A percentile compares a stretch with the other conserved stretches of the same genome.
These are phyloP conservation scores for Piromyces sp. DNA, from an alignment of 192 early-diverging fungal genomes.

Conservation along the genomic window DNA sequence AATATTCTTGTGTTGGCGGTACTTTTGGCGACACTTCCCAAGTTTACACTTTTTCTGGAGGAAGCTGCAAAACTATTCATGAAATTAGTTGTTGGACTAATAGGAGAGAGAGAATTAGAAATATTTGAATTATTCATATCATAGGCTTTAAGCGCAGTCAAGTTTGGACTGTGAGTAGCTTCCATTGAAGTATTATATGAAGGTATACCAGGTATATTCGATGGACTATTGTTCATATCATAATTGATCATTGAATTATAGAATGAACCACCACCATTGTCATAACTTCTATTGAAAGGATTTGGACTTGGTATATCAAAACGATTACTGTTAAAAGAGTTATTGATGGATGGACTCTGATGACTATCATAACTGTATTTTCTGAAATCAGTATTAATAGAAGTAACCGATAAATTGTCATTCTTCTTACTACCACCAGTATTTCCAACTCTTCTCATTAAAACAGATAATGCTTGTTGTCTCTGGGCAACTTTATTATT, in stretches of 20 bases:
- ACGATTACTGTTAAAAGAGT: not conserved
- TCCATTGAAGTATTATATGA: not conserved
- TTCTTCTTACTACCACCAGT: not conserved
- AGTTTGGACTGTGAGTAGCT: not conserved
- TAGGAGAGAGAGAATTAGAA: not conserved
- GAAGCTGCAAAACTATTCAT: not conserved
- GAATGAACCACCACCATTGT: not conserved
- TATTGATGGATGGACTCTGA: not conserved
- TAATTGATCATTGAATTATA: not conserved
- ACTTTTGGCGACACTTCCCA: not conserved
- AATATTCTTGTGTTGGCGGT: not conserved
- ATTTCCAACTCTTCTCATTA: not conserved
- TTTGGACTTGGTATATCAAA: not conserved
- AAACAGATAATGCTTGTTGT: not conserved
- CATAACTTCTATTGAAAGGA: not conserved
- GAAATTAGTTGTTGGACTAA: not conserved
- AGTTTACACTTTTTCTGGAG: not conserved
- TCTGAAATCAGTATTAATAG: not conserved
- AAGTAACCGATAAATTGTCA: not conserved
- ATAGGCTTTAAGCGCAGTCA: not conserved
- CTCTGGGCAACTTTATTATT: not conserved
- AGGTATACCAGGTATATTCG: not conserved
- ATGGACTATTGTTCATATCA: not conserved
- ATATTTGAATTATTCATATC: not conserved
- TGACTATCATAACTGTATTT: not conserved